Base-by-base conservation (phyloP, 2,329 filamentous ascomycete genomes). In the Pseudogymnoascus sp. region DNA sequence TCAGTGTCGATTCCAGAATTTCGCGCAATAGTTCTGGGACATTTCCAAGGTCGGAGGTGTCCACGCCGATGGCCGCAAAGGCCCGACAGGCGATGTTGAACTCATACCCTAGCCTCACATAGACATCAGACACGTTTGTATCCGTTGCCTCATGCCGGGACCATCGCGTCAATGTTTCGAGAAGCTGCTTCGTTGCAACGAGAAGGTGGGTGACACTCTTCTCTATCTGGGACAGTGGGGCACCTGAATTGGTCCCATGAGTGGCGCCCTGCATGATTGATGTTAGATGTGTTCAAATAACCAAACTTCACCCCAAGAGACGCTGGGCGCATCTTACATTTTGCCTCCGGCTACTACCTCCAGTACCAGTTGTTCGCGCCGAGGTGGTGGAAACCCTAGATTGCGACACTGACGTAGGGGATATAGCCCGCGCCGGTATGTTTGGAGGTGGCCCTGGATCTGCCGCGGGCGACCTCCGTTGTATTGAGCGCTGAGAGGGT, bases 41-140 rank as follows among this genome's bases (percentile, higher is more conserved):
- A 69, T 96, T 96, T 63, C 94, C 94, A 11, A 99, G 82, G 75
- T 99, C 94, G 25, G 86, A 85, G 1, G 92, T 97, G 71, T 99
- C 94, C 66, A 99, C 94, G 66, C 95, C 94, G 72, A 99, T 99
- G 64, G 92, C 91, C 71, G 91, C 91, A 77, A 99, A 99, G 66
- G 94, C 93, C 63, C 94, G 89, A 75, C 93, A 97, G 28, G 94
- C 94, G 79, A 99, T 94, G 77, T 99, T 99, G 82, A 99, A 99
- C 77, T 99, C 94, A 77, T 99, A 99, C 56, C 94, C 94, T 66
- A 99, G 80, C 65, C 94, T 89, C 65, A 99, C 94, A 74, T 99
- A 99, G 70, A 99, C 94, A 75, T 99, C 94, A 11, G 94, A 97
- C 65, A 99, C 94, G 74, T 97, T 91, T 66, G 88, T 90, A 77